phyloP scores from a whole-genome alignment of 108 stramenopile species.

The Cylindrotheca fusiformis region DNA sequence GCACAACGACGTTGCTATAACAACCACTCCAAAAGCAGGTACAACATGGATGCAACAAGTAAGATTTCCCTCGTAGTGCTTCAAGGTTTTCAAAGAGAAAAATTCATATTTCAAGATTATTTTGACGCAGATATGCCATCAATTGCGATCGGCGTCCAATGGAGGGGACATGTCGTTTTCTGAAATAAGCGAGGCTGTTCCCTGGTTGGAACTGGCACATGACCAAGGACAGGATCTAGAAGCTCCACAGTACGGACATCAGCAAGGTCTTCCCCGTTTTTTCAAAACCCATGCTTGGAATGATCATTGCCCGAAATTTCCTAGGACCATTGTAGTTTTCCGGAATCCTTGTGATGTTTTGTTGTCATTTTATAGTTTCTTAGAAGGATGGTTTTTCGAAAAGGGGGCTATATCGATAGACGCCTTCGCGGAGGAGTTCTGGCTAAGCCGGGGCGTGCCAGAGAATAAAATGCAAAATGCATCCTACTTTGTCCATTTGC shows the following conservation, averaged over 20 bases:
- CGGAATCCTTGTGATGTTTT: constrained; percentile 44
- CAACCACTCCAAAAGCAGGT: constrained; percentile 50
- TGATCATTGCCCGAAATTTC: constrained; percentile 37
- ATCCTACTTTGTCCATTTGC: constrained; percentile 46
- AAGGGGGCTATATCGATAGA: constrained; percentile 31
- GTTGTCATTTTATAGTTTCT: constrained; percentile 41
- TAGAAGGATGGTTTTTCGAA: constrained; percentile 56
- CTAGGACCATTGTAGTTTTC: constrained; percentile 38
- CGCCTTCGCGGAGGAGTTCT: constrained; percentile 49
- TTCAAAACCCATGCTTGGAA: constrained; percentile 53
- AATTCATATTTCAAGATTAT: not conserved
- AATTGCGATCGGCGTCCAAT: constrained; percentile 32
- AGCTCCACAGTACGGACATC: constrained; percentile 33
- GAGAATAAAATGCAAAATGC: constrained; percentile 40
- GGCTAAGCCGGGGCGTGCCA: constrained; percentile 41
- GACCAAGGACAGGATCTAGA: constrained; percentile 46
- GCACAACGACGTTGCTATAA: constrained; percentile 38
- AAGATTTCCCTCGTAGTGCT: not conserved
- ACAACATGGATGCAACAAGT: constrained; percentile 52
- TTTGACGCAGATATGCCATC: constrained; percentile 41
- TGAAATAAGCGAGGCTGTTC: constrained; percentile 45
- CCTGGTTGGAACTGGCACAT: constrained; percentile 43
- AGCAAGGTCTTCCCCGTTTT: constrained; percentile 23
- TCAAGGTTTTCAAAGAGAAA: not conserved
- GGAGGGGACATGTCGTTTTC: constrained; percentile 46